Evolutionary conservation across 2,329 filamentous ascomycete species (phyloP), one percentile per base, ranked within the genome.

Genomic region (Xylariales sp.): DNA sequence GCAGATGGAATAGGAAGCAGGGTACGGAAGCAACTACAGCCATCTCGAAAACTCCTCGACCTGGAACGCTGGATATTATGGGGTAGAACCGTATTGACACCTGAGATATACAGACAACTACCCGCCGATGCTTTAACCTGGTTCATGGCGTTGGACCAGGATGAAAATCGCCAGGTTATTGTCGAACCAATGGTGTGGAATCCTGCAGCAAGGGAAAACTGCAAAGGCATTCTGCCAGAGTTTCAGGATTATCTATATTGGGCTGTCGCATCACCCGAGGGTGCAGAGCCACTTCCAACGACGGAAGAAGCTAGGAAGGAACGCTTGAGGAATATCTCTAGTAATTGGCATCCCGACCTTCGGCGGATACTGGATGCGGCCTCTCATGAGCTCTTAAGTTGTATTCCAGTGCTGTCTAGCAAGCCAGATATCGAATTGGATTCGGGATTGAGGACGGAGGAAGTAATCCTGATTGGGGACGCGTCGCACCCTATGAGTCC

Each of bases 31-130:
- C 54, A 56, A 30, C 44, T 60, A 6, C 56, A 55, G 37, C 54
- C 55, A 24, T 29, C 49, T 24, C 54, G 53, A 27, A 53, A 43
- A 32, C 44, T 57, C 19, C 48, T 58, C 8, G 49, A 57, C 29
- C 33, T 58, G 27, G 53, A 57, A 19, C 54, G 56, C 38, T 56
- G 54, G 53, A 41, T 56, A 17, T 41, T 56, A 40, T 60, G 57
- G 57, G 53, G 52, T 23, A 51, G 53, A 11, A 56, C 55, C 15
- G 47, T 46, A 14, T 35, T 56, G 37, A 56, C 49, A 7, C 44
- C 48, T 21, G 40, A 41, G 3, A 33, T 56, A 29, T 51, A 42
- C 34, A 24, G 29, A 32, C 30, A 38, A 12, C n/a, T 47, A 17
- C 33, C 40, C 8, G 31, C 39, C 16, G 54, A 55, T 21, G 7